Percentiles rank a stretch among this genome's conserved stretches.
Conservation (phyloP, 2,329 filamentous ascomycete species). For the Exserohilum rostratum region DNA sequence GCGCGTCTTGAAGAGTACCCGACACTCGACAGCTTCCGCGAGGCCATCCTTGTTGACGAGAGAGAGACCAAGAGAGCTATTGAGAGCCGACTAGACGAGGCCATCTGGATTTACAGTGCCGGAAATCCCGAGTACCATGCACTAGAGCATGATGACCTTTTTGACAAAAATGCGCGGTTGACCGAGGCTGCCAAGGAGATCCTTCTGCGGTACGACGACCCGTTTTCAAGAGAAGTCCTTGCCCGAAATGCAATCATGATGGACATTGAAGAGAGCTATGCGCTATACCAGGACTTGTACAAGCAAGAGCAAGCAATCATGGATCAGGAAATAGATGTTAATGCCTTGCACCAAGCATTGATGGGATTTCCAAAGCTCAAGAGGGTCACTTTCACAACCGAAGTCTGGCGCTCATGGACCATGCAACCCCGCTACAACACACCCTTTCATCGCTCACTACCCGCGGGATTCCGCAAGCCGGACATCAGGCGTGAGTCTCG, state of each 20-base stretch:
- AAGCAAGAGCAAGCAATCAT: conserved; percentile 43
- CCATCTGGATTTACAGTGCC: conserved; percentile 10
- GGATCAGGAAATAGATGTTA: conserved; percentile 30
- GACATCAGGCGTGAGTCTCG: conserved; percentile 40
- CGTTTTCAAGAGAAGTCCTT: conserved; percentile 20
- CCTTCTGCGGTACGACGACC: conserved; percentile 19
- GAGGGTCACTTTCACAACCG: conserved; percentile 50
- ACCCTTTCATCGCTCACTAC: conserved; percentile 52
- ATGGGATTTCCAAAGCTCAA: conserved; percentile 45
- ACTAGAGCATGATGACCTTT: conserved; percentile 19
- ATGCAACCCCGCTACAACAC: conserved; percentile 51
- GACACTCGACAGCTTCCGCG: conserved; percentile 16
- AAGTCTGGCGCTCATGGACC: conserved; percentile 46
- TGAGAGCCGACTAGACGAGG: conserved; percentile 14
- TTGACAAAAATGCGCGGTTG: conserved; percentile 15
- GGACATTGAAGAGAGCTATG: conserved; percentile 32
- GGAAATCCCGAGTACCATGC: conserved; percentile 7
- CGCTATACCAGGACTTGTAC: conserved; percentile 43
- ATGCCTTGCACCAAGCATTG: conserved; percentile 45
- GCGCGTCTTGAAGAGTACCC: conserved; percentile 32
- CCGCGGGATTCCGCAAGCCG: conserved; percentile 50
- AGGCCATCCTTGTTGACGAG: conserved; percentile 25
- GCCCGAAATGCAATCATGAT: conserved; percentile 22
- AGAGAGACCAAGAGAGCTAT: conserved; percentile 9
- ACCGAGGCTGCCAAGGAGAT: conserved; percentile 25